Conservation (phyloP, 2,329 filamentous ascomycete species). For the Chalara sp. region DNA sequence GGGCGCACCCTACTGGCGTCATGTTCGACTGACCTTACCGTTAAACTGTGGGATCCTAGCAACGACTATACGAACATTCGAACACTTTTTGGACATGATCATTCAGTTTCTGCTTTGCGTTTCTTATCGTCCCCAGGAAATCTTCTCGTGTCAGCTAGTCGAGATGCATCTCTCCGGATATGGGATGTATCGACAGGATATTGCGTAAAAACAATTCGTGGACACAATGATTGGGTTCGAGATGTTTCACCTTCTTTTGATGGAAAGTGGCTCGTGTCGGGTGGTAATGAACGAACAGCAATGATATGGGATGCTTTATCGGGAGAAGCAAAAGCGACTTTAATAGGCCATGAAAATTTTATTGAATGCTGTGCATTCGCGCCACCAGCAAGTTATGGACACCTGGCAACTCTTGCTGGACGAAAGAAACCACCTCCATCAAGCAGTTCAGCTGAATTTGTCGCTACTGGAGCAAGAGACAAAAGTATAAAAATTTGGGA, state of each 20-base stretch:
- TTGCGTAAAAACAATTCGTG: slow-evolving; percentile 82
- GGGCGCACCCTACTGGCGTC: slow-evolving; percentile 68
- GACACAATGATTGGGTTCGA: slow-evolving; percentile 87
- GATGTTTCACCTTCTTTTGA: slow-evolving; percentile 78
- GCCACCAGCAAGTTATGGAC: slow-evolving; percentile 68
- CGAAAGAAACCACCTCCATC: slow-evolving; percentile 74
- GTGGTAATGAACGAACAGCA: slow-evolving; percentile 74
- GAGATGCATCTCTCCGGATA: slow-evolving; percentile 78
- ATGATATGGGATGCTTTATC: slow-evolving; percentile 78
- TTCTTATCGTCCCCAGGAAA: slow-evolving; percentile 84
- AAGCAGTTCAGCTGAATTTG: slow-evolving; percentile 73
- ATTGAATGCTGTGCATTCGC: slow-evolving; percentile 85
- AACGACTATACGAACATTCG: slow-evolving; percentile 95
- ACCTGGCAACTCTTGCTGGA: slow-evolving; percentile 71
- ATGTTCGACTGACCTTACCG: slow-evolving; percentile 75
- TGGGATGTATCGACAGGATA: slow-evolving; percentile 94
- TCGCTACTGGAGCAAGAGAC: slow-evolving; percentile 83
- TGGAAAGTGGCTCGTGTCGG: slow-evolving; percentile 75
- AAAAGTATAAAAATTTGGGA: slow-evolving; percentile 92
- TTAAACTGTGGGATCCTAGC: slow-evolving; percentile 89
- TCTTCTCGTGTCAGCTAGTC: slow-evolving; percentile 75
- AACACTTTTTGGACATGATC: slow-evolving; percentile 85
- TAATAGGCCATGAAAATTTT: slow-evolving; percentile 80
- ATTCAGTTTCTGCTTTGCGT: slow-evolving; percentile 80
- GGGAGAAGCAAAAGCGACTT: slow-evolving; percentile 68